Base-by-base conservation (phyloP, 805 yeast species). In the Danielozyma ontarioensis region DNA sequence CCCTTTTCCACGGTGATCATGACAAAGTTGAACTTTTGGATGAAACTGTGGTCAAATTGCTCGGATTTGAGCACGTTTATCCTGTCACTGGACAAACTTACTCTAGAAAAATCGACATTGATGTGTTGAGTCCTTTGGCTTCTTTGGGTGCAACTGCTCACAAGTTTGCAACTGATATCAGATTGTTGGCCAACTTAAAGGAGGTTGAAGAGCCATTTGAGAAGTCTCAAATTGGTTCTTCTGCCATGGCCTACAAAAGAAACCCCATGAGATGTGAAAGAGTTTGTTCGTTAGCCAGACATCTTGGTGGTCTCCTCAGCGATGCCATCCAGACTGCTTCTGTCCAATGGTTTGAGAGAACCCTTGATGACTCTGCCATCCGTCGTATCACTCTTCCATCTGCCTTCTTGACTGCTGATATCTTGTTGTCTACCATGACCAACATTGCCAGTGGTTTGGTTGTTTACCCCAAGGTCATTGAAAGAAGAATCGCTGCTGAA, bases 61-160 rank as follows among this genome's bases (percentile, higher is more conserved):
- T 89, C 44, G 98, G 97, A 6, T 93, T 93, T 53, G 90, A 88
- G 41, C 85, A 76, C 53, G 97, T 93, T 23, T 93, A 93, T 68
- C 98, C 98, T 39, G 89, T 87, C 46, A 93, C 98, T 15, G 98
- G 98, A 41, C 98, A 93, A 72, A 93, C 98, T n/a, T 93, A 93
- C 67, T 86, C 96, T 17, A 83, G 98, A 68, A 93, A 93, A 69
- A 93, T 93, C 55, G 98, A 93, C 61, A 85, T 93, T 52, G 98
- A 93, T 55, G 87, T 85, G 23, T 68, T 93, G 51, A 83, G 84
- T 17, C 97, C 98, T 47, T 74, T 93, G 55, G 83, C 96, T 18
- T 87, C 96, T 13, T 79, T 93, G 48, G 97, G 97, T 45, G 95
- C 96, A 35, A 72, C 96, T 41, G 89, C 96, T 36, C 98, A 93